Evolutionary conservation across 2,329 filamentous ascomycete genomes (phyloP).

Genomic region (Berkeleyomyces basicola): DNA sequence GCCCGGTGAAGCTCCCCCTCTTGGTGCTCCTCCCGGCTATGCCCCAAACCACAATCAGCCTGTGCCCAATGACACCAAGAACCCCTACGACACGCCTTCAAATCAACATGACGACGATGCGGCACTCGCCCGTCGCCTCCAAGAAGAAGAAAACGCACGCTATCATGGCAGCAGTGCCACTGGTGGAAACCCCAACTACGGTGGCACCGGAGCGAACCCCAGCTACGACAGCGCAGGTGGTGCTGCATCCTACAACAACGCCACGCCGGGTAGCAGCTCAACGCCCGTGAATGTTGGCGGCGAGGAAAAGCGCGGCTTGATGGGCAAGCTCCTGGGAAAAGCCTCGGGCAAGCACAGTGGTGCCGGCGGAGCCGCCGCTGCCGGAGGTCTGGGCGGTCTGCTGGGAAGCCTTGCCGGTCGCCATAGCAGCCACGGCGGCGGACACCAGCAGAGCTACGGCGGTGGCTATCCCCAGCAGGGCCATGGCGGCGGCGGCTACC

Average conservation of each 20-base stretch:
- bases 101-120: slow-evolving; percentile 53
- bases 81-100: slow-evolving; percentile 42
- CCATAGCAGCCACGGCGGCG: slow-evolving; percentile 16
- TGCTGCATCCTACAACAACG: slow-evolving; percentile 11
- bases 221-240: slow-evolving; percentile 7
- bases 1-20: slow-evolving; percentile 24
- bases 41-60: slow-evolving; percentile 23
- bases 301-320: slow-evolving; percentile 28
- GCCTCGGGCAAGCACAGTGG: slow-evolving; percentile 23
- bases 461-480: slow-evolving; percentile 20
- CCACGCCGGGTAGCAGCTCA: neutral
- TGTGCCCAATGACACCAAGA: slow-evolving; percentile 42
- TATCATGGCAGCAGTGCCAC: slow-evolving; percentile 24
- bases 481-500: slow-evolving; percentile 16
- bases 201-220: neutral
- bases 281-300: slow-evolving; percentile 14
- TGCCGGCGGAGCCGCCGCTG: slow-evolving; percentile 15
- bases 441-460: slow-evolving; percentile 17
- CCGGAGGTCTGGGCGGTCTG: slow-evolving; percentile 16
- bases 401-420: slow-evolving; percentile 1
- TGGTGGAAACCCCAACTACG: slow-evolving; percentile 11
- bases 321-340: slow-evolving; percentile 38
- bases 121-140: slow-evolving; percentile 55
- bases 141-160: slow-evolving; percentile 62
- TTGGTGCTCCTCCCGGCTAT: slow-evolving; percentile 54